Evolutionary conservation across 129 eudicot genomes (phyloP).

Genomic region (Glebionis coronaria): DNA sequence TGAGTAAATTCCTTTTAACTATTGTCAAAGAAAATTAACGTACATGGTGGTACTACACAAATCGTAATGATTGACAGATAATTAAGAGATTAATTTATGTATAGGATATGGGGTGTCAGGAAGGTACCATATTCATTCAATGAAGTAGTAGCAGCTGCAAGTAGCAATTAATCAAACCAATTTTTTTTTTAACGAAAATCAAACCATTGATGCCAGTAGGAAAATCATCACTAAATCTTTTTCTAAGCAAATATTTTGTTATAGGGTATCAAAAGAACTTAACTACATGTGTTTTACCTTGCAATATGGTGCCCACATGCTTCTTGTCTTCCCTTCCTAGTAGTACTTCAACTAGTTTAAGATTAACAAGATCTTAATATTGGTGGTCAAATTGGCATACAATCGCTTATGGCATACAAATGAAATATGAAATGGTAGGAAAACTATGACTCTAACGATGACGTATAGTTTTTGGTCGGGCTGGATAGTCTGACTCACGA

Average conservation of each 20-base stretch:
- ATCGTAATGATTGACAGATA: slow-evolving; percentile 24
- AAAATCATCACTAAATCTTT: too few relatives aligned
- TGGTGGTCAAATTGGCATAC: slow-evolving; percentile 1
- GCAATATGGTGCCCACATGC: too few relatives aligned
- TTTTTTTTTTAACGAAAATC: too few relatives aligned
- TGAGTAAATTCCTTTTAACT: background rate
- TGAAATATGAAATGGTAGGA: background rate
- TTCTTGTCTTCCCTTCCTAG: slow-evolving; percentile 13
- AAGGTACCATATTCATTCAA: slow-evolving; percentile 32
- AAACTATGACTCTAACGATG: too few relatives aligned
- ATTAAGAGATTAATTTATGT: slow-evolving; percentile 15
- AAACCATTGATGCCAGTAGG: slow-evolving; percentile 24
- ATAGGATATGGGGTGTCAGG: slow-evolving; percentile 25
- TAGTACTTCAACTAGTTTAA: background rate
- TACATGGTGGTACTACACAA: slow-evolving; percentile 8
- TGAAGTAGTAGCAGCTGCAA: slow-evolving; percentile 27
- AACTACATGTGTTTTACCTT: slow-evolving; percentile 9
- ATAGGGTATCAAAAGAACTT: background rate
- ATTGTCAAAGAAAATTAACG: background rate
- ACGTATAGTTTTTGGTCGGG: too few relatives aligned
- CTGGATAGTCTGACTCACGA: too few relatives aligned
- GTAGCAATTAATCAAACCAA: slow-evolving; percentile 28
- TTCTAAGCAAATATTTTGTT: too few relatives aligned
- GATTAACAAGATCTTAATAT: slow-evolving; percentile 7
- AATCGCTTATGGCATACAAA: background rate